Percentiles rank a stretch among this genome's conserved stretches.
Conservation (phyloP, 2,329 filamentous ascomycete genomes). For the Epichloe baconii region DNA sequence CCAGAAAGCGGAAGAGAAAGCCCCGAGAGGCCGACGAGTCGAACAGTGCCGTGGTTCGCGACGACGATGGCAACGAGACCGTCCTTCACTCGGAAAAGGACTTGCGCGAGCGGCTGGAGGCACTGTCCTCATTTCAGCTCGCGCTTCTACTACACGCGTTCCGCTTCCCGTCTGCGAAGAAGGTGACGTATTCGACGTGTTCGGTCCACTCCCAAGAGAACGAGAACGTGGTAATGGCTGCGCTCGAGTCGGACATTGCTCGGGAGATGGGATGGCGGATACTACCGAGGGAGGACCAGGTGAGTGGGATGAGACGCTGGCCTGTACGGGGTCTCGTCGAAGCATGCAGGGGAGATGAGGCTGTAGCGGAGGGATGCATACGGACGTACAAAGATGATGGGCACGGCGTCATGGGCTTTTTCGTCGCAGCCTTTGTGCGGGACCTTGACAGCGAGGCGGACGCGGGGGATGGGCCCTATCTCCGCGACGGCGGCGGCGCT, state of each 20-base stretch:
- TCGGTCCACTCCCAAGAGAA: conserved; percentile 83
- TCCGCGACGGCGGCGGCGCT: conserved; percentile 41
- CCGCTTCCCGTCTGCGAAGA: conserved; percentile 58
- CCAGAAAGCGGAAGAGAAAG: conserved; percentile 32
- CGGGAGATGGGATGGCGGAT: conserved; percentile 61
- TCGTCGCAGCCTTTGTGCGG: conserved; percentile 70
- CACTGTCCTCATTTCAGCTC: conserved; percentile 71
- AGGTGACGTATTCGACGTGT: conserved; percentile 87
- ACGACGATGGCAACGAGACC: conserved; percentile 46
- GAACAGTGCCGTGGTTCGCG: conserved; percentile 29
- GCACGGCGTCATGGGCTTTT: conserved; percentile 86
- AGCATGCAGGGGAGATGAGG: conserved; percentile 33
- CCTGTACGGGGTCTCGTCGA: conserved; percentile 46
- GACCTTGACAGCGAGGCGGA: conserved; percentile 7
- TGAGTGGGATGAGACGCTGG: conserved; percentile 66
- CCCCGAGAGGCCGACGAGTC: conserved; percentile 22
- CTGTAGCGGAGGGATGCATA: conserved; percentile 62
- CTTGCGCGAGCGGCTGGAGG: conserved; percentile 50
- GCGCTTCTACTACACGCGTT: conserved; percentile 75
- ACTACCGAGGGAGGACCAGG: conserved; percentile 58
- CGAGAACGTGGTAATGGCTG: conserved; percentile 65
- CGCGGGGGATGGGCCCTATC: conserved; percentile 32
- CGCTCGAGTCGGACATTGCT: conserved; percentile 56
- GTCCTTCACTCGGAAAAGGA: conserved; percentile 40
- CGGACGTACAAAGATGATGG: conserved; percentile 70